Evolutionary conservation across 768 basidiomycete genomes (phyloP), one percentile per base, ranked within the genome.

Genomic region (Trametes elegans): DNA sequence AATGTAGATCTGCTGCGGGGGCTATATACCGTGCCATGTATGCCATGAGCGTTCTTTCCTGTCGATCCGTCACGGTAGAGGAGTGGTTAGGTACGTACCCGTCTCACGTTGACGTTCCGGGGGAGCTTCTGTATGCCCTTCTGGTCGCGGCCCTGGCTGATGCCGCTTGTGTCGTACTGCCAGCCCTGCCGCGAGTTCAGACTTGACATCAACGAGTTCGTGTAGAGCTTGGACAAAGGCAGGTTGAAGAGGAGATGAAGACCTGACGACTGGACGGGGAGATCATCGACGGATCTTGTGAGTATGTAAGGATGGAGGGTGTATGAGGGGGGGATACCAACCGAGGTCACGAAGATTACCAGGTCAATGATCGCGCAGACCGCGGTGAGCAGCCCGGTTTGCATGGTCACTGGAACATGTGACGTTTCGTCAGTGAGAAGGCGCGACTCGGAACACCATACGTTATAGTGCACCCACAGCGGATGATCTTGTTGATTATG

Each of bases 401-500:
- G 73, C 6, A 74, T 70, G 19, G 73, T 74, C 50, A 72, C 73
- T 74, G 27, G 8, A 24, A 8, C 14, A 16, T 24, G 13, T 7
- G 6, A 29, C 24, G 8, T 18, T n/a, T n/a, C n/a, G n/a, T n/a
- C n/a, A n/a, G 9, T 6, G 13, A 19, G 1, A 14, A 8, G 7
- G 27, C 18, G 9, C 9, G 9, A 24, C 14, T 16, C 4, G 27
- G 21, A 16, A 18, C 5, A 13, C 8, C 8, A 6, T 18, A 5
- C 23, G 31, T 18, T 11, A 16, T 19, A 6, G 58, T n/a, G n/a
- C n/a, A n/a, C 71, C 39, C 45, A 74, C 73, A n/a, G n/a, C 72
- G 64, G 47, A 79, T 77, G 47, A 80, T 74, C 46, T 64, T 70
- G 58, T 78, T 73, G 1, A 80, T 64, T 29, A 74, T 60, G 38